These are phyloP conservation scores for Angomonas ambiguus DNA, from an alignment of 208 protist species.

Conservation along the genomic window DNA sequence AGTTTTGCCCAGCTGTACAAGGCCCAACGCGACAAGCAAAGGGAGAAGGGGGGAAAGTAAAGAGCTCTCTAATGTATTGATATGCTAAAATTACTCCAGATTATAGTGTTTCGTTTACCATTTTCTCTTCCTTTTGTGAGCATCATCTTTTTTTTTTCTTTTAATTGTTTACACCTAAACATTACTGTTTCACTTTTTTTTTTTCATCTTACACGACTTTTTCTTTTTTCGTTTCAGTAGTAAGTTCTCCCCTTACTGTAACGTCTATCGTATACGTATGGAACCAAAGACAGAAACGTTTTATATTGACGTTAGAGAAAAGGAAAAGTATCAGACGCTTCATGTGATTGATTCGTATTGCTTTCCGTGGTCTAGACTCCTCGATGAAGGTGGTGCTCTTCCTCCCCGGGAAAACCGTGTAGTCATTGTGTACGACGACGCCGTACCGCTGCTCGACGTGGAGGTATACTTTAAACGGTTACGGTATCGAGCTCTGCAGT, in stretches of 20 bases:
- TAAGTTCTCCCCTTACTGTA: background rate
- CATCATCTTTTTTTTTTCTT: background rate
- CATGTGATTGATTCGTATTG: background rate
- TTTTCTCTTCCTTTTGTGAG: background rate
- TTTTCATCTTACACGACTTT: background rate
- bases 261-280: background rate
- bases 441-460: background rate
- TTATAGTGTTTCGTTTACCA: background rate
- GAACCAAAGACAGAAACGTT: background rate
- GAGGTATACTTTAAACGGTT: background rate
- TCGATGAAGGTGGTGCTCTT: background rate
- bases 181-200: background rate
- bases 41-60: slow-evolving; percentile 15
- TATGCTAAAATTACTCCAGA: background rate
- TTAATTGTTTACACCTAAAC: background rate
- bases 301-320: background rate
- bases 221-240: background rate
- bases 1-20: slow-evolving; percentile 59
- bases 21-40: slow-evolving; percentile 17
- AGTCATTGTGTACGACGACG: background rate
- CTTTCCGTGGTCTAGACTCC: background rate
- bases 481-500: background rate
- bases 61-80: background rate
- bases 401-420: background rate
- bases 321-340: background rate